Base-by-base conservation (phyloP, 75 land plant genomes). In the Chamaecyparis obtusa region DNA sequence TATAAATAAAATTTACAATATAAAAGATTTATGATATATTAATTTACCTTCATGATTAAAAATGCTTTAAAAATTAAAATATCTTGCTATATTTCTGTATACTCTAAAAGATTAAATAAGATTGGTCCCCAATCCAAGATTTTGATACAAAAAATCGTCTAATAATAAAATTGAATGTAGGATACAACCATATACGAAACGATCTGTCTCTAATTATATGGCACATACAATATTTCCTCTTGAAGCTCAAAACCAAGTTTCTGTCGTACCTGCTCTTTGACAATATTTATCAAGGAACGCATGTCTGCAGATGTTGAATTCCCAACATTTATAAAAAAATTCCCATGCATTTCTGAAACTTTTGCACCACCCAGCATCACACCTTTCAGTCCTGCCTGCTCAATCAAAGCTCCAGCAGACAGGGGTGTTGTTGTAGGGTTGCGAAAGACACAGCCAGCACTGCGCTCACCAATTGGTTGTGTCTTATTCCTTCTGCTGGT, bases 311-410 rank as follows among this genome's bases (percentile, higher is more conserved):
- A 90, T 77, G 85, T 89, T 11, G 93, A 88, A 21, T 86, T 87
- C 57, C 90, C 90, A 21, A 57, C 87, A 85, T 95, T 94, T 71
- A 94, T 85, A 36, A 95, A 86, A 88, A 94, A 95, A 83, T 94
- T 95, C 17, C 95, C 97, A 88, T 94, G 97, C 33, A 90, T 37
- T 11, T 93, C 90, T 7, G 97, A 95, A 24, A 95, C 89, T 86
- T 90, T 93, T 74, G 97, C 97, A 30, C 93, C 93, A 76, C 95
- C 97, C 5, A 93, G 57, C 43, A 75, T 78, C 74, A 83, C 56
- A 71, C 97, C 97, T 87, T 95, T 95, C 80, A 95, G 69, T 14
- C 97, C 97, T 32, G 94, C 92, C 87, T 84, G 85, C 55, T 95
- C 97, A 85, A 95, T 95, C 86, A 94, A 80, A 46, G 92, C 89